These are phyloP conservation scores for Rusavskia elegans DNA, from an alignment of 495 filamentous ascomycete genomes.

Conservation along the genomic window DNA sequence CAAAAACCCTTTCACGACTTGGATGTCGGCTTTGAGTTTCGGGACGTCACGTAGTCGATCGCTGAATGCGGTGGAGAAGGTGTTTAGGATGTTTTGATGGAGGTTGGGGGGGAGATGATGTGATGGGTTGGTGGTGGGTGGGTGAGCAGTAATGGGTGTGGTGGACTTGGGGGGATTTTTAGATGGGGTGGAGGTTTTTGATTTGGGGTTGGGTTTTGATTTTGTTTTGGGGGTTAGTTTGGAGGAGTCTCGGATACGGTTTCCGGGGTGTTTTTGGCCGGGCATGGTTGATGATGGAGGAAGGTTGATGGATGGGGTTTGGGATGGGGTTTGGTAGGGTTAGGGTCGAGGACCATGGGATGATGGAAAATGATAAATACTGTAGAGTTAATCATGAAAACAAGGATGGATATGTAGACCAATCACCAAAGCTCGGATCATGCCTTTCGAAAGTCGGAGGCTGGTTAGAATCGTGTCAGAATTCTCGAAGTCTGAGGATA, in stretches of 20 bases:
- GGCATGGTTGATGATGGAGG: neutral
- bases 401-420: too few relatives aligned
- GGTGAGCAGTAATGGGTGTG: neutral
- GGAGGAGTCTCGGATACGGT: neutral
- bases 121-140: neutral
- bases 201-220: neutral
- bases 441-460: too few relatives aligned
- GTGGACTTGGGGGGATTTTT: neutral
- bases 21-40: conserved; percentile 31
- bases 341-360: too few relatives aligned
- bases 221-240: neutral
- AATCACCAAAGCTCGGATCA: too few relatives aligned
- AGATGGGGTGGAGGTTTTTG: neutral
- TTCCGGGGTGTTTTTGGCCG: neutral
- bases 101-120: neutral
- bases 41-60: conserved; percentile 50
- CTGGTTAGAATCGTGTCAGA: too few relatives aligned
- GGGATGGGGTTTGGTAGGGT: too few relatives aligned
- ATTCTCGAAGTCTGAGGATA: too few relatives aligned
- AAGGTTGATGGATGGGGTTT: neutral
- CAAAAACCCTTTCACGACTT: conserved; percentile 67
- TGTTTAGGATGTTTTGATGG: neutral
- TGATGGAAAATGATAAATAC: too few relatives aligned
- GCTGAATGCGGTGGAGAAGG: neutral
- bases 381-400: too few relatives aligned